Evolutionary conservation across 2,329 filamentous ascomycete species (phyloP).

Genomic region (Aspergillus piperis): DNA sequence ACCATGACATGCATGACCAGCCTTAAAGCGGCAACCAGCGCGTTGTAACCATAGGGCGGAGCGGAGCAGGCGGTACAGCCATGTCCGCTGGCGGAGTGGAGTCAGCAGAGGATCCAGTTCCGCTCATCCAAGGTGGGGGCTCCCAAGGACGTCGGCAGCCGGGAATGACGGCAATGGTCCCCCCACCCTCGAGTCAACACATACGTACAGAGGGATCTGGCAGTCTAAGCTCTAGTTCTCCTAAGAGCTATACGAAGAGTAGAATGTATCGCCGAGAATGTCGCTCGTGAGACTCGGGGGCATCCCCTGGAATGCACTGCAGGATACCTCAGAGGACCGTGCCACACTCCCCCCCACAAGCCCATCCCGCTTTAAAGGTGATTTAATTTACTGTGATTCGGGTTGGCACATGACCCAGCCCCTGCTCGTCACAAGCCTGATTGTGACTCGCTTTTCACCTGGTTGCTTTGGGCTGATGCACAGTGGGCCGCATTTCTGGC

Average conservation of each 20-base stretch:
- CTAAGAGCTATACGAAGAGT: not conserved
- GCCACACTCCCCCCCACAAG: not conserved
- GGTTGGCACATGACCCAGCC: constrained; percentile 13
- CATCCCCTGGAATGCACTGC: not conserved
- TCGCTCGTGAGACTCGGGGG: not conserved
- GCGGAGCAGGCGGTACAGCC: constrained; percentile 29
- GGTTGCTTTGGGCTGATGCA: not conserved
- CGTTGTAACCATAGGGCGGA: constrained; percentile 32
- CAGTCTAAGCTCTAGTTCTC: not conserved
- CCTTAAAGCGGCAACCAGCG: constrained; percentile 34
- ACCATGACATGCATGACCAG: not conserved
- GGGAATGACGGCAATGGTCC: not conserved
- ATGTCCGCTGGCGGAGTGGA: constrained; percentile 19
- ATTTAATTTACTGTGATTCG: not conserved
- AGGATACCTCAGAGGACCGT: constrained; percentile 11
- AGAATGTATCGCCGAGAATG: not conserved
- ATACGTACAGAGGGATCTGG: not conserved
- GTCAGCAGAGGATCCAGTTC: constrained; percentile 8
- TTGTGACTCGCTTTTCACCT: not conserved
- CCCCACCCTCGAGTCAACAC: not conserved
- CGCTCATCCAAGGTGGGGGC: not conserved
- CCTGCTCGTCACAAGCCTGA: constrained; percentile 8
- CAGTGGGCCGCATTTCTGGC: not conserved
- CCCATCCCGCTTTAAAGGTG: not conserved
- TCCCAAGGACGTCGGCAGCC: not conserved